Conservation (phyloP, 345 rosid species). For the Conringia planisiliqua region DNA sequence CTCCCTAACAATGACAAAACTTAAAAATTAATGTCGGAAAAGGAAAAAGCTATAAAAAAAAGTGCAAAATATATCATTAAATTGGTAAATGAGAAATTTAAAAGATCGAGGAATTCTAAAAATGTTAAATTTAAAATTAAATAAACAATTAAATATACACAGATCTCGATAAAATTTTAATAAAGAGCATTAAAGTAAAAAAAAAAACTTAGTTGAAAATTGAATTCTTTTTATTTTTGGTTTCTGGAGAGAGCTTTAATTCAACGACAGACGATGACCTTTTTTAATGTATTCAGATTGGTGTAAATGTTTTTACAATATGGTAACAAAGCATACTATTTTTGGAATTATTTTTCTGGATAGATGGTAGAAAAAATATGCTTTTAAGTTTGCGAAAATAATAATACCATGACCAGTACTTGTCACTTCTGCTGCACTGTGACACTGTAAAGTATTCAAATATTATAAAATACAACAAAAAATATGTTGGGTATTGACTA, state of each 20-base stretch:
- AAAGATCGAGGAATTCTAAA: not conserved
- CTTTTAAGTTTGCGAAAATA: not conserved
- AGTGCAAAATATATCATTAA: too few relatives aligned
- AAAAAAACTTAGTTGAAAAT: not conserved
- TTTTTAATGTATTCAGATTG: not conserved
- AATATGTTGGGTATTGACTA: not conserved
- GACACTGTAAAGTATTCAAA: not conserved
- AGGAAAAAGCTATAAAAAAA: not conserved
- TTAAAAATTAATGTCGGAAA: constrained; percentile 7
- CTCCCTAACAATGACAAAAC: constrained; percentile 35
- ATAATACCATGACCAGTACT: not conserved
- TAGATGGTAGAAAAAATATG: not conserved
- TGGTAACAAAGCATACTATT: not conserved
- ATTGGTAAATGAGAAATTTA: not conserved
- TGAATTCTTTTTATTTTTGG: not conserved
- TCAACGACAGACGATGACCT: not conserved
- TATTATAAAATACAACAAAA: not conserved
- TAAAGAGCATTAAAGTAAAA: not conserved
- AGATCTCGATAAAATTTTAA: constrained; percentile 11
- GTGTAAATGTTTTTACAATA: not conserved
- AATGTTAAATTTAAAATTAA: not conserved
- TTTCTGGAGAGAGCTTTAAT: not conserved
- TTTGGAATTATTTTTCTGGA: not conserved
- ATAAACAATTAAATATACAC: not conserved
- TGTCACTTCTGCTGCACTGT: constrained; percentile 15